Conservation (phyloP, 139 green algal genomes). For the Zygnema cylindricum region DNA sequence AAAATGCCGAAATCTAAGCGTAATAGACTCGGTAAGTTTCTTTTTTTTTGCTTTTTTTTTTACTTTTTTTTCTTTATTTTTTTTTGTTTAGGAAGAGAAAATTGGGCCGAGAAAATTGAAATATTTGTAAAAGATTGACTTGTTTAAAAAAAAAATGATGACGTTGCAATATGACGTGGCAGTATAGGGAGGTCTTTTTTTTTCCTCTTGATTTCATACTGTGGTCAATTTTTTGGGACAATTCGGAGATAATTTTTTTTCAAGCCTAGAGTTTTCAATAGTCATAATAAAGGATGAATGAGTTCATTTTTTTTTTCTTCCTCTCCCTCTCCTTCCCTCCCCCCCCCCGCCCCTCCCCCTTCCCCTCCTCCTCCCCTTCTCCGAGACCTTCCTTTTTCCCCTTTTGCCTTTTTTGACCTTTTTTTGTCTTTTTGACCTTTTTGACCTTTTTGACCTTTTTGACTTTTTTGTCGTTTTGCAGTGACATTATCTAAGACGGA, state of each 20-base stretch:
- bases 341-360: not conserved
- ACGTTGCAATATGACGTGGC: not conserved
- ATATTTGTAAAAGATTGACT: not conserved
- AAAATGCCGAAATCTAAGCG: conserved; percentile 37
- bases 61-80: too few species aligned
- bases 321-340: too few species aligned
- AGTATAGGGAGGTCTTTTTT: not conserved
- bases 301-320: too few species aligned
- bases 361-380: not conserved
- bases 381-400: not conserved
- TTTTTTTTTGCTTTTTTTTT: too few species aligned
- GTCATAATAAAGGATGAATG: too few species aligned
- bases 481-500: conserved; percentile 88
- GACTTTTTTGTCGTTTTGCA: conserved; percentile 49
- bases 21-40: conserved; percentile 26
- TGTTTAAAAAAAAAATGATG: not conserved
- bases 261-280: too few species aligned
- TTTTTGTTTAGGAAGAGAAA: too few species aligned
- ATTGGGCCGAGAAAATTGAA: not conserved
- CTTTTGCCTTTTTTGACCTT: not conserved
- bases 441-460: not conserved
- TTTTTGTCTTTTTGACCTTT: not conserved
- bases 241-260: too few species aligned
- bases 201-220: not conserved
- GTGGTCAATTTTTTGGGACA: too few species aligned